Base-by-base conservation (phyloP, 257 asterid genomes). In the Jaltomata sinuosa region DNA sequence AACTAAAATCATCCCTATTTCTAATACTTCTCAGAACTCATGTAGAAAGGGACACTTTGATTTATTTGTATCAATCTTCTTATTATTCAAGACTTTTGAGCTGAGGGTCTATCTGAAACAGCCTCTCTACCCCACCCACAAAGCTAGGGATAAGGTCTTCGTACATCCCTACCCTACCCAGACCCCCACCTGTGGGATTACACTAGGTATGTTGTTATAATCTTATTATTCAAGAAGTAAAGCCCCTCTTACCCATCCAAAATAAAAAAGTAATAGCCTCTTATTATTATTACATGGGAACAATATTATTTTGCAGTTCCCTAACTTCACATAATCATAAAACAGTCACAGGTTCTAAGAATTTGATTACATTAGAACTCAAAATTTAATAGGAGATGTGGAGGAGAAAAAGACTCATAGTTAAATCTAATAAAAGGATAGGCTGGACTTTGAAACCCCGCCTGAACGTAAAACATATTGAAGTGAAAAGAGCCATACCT, bases 401-500 rank as follows among this genome's bases (percentile, higher is more conserved):
- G 59, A 74, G 59, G 59, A 74, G 10, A 36, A 69, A 49, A 77
- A 32, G 45, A 9, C 45, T n/a, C 3, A 76, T 0, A 77, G 62
- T 27, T 27, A 29, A 68, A 45, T 29, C 27, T 29, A 49, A 10
- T 76, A 29, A 49, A 77, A 47, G 45, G 45, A 77, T 29, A 49
- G 82, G 62, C 45, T 29, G 81, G 62, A 77, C 27, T 27, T 77
- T 77, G 82, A 27, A 47, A 10, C 57, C 61, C 81, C 42, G 10
- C 57, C 81, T 22, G 0, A 74, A 27, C 15, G 15, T 74, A 22
- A 18, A 76, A 76, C 22, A 27, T 25, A 76, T 76, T 76, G 61
- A 76, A 76, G 81, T 47, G 80, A 45, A 55, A 77, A 57, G 15
- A n/a, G 36, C 83, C 80, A 31, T 84, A 96, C 99, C 99, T 93